A percentile compares a stretch with the other conserved stretches of the same genome.
Conservation (phyloP, 345 rosid genomes). For the Eucalyptus camaldulensis region DNA sequence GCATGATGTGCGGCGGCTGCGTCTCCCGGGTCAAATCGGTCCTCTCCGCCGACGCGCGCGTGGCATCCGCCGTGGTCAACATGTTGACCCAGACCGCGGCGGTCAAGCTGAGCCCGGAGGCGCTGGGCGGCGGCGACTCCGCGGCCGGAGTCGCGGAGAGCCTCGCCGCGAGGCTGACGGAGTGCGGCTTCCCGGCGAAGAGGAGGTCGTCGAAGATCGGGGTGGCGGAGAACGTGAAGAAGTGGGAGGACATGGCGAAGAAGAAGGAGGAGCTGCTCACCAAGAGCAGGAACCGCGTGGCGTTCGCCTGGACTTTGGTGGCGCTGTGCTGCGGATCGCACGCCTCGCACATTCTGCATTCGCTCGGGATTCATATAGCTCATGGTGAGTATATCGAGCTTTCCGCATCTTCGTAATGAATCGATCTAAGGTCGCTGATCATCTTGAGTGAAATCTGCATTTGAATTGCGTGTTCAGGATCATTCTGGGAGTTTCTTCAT, state of each 20-base stretch:
- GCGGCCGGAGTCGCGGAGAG: constrained; percentile 37
- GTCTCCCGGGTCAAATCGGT: constrained; percentile 76
- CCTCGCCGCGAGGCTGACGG: constrained; percentile 61
- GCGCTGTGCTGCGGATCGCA: constrained; percentile 95
- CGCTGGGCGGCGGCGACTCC: constrained; percentile 1
- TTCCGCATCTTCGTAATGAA: background rate
- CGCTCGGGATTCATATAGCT: constrained; percentile 76
- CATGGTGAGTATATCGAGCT: constrained; percentile 33
- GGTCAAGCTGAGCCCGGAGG: constrained; percentile 39
- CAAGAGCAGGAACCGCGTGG: constrained; percentile 77
- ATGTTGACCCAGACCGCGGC: constrained; percentile 89
- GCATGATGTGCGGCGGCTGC: constrained; percentile 97
- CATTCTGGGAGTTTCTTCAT: constrained; percentile 67
- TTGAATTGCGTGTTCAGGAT: constrained; percentile 18
- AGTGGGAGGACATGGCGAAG: constrained; percentile 67
- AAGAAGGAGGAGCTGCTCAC: constrained; percentile 71
- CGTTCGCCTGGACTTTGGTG: constrained; percentile 91
- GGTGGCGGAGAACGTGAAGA: constrained; percentile 65
- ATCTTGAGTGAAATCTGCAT: background rate
- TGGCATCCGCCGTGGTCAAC: constrained; percentile 81
- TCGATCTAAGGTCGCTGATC: background rate
- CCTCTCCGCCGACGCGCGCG: constrained; percentile 61
- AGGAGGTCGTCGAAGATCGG: constrained; percentile 40
- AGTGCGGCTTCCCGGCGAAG: constrained; percentile 74
- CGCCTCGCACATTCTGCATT: constrained; percentile 76